Evolutionary conservation across 768 basidiomycete genomes (phyloP), one percentile per base, ranked within the genome.

Genomic region (Bullera alba): DNA sequence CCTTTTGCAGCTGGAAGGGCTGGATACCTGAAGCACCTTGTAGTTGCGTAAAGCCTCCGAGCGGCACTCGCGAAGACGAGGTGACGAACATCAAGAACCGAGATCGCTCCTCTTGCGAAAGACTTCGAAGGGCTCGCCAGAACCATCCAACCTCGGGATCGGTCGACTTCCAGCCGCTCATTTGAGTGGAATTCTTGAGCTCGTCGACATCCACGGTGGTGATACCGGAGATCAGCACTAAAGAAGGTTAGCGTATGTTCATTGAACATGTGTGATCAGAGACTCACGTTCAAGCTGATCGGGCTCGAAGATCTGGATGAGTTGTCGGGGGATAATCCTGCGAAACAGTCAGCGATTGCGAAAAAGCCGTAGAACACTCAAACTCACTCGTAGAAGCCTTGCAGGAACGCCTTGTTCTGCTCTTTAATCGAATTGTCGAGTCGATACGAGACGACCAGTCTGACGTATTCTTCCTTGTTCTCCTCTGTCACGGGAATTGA

Each of bases 201-300:
- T 97, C 95, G 69, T 99, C 95, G 1, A 96, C 89, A 61, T 97
- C 92, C 57, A 99, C 90, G 58, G 93, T 91, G n/a, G 95, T 93
- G 17, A 93, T 91, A 22, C 95, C 95, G 2, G 71, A 72, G 30
- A 72, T 72, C n/a, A 72, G 54, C 7, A 72, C 68, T 70, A 37
- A 10, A 19, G 3, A 26, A 26, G 19, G 3, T 44, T 16, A 25
- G 22, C 26, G 27, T 28, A 19, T 8, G 22, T 42, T 49, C 29
- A 57, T 25, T 27, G 12, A 22, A 19, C 12, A 41, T 34, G 8
- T 22, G 6, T 19, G 6, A 5, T 1, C 21, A 5, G 16, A 12
- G 4, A 62, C 68, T 63, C 34, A 67, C 68, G 54, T 46, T 72
- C 71, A 7, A 71, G 50, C 48, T 73, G 56, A 50, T 64, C 64